A percentile compares a stretch with the other conserved stretches of the same genome.
Evolutionary conservation across 345 rosid species (phyloP).

Genomic region (Boechera stricta): DNA sequence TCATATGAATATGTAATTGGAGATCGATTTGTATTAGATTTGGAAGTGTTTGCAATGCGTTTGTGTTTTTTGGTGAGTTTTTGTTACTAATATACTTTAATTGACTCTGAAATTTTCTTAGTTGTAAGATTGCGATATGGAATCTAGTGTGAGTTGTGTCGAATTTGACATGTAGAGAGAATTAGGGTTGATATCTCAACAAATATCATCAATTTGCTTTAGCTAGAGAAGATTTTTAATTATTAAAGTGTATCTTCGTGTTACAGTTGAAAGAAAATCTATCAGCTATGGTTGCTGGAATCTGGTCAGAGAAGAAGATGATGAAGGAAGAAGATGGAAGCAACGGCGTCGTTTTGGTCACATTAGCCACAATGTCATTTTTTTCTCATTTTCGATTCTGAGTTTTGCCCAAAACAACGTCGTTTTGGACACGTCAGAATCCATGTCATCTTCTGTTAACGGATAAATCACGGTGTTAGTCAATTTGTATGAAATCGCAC

Average conservation of each 20-base stretch:
- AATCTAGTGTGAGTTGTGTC: neutral
- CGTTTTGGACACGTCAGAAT: too few species aligned
- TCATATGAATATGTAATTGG: neutral
- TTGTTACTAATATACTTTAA: neutral
- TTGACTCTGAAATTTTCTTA: neutral
- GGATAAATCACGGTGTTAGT: too few species aligned
- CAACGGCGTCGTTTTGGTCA: too few species aligned
- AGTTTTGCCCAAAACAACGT: too few species aligned
- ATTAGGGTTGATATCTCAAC: neutral
- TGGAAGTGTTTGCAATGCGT: neutral
- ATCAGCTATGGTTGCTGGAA: constrained; percentile 63
- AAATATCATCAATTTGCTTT: neutral
- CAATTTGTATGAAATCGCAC: too few species aligned
- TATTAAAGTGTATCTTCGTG: constrained; percentile 6
- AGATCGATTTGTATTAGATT: neutral
- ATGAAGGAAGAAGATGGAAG: too few species aligned
- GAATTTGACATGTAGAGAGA: constrained; percentile 11
- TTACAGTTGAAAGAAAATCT: constrained; percentile 63
- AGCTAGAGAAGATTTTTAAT: neutral
- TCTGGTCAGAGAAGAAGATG: constrained; percentile 53
- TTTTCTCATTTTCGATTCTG: too few species aligned
- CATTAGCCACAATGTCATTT: too few species aligned
- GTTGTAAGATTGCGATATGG: neutral
- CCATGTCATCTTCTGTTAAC: too few species aligned
- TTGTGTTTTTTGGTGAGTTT: neutral